Conservation (phyloP, 2,329 filamentous ascomycete genomes). For the Lachnellula arida region DNA sequence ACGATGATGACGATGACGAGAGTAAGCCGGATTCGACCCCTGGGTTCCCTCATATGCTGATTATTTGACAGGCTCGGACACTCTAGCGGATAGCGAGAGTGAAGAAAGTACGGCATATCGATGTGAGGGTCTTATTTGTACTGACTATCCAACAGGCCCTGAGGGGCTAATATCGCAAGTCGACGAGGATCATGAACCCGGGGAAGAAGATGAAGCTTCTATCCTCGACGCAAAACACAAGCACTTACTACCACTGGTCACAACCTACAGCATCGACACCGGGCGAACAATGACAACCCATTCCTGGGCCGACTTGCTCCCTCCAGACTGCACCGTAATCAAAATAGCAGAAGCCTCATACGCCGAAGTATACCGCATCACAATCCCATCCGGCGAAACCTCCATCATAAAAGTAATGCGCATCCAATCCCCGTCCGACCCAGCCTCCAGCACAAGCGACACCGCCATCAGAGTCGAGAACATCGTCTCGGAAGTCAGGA, state of each 20-base stretch:
- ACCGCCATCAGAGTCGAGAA: constrained; percentile 36
- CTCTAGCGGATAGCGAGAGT: no score
- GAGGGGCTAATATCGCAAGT: neutral
- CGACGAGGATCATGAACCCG: neutral
- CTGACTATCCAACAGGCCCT: no score
- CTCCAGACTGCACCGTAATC: constrained; percentile 46
- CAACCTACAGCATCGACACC: constrained; percentile 19
- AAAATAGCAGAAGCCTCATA: constrained; percentile 66
- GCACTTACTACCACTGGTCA: constrained; percentile 17
- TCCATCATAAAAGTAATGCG: constrained; percentile 64
- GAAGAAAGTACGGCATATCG: no score
- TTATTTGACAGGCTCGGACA: no score
- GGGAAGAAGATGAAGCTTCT: neutral
- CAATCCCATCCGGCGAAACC: constrained; percentile 49
- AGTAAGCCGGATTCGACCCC: neutral
- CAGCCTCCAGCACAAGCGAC: constrained; percentile 12
- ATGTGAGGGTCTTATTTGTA: no score
- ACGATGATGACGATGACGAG: neutral
- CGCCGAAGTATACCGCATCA: constrained; percentile 61
- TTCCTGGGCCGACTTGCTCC: constrained; percentile 53
- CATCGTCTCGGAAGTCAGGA: constrained; percentile 54
- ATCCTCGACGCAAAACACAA: neutral
- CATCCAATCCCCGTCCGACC: constrained; percentile 35
- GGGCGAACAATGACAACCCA: constrained; percentile 6
- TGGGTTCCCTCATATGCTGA: no score